Base-by-base conservation (phyloP, 2,329 filamentous ascomycete genomes). In the Microdochium nivale region DNA sequence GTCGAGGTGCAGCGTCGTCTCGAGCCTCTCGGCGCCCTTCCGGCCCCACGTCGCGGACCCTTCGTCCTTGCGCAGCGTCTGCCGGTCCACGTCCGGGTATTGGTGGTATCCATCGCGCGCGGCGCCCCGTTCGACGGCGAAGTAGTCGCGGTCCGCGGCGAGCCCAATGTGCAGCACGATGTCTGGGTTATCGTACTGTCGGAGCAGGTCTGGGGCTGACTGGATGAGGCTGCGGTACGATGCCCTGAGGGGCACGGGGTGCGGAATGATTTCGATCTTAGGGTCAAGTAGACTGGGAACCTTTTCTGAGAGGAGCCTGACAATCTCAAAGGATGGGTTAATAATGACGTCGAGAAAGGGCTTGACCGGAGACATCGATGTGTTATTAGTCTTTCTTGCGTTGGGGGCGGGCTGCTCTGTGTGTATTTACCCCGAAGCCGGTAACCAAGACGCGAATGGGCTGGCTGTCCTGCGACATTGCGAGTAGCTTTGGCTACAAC, bases 131-230 rank as follows among this genome's bases (percentile, higher is more conserved):
- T 52, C 51, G 7, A 50, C 37, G 14, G 47, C 27, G 40, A 50
- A 50, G 40, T 52, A 52, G 23, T 24, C 32, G 47, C 48, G 23
- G 37, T 48, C 51, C 47, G 33, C 11, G 2, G 51, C 48, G 13
- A 52, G 48, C 24, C 51, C 51, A 23, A 52, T 49, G 11, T 52
- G 37, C 25, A 52, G 35, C 14, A 52, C 27, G 2, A 52, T 37
- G 27, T 52, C 40, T 4, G 51, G 51, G n/a, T 50, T 24, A 5
- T 19, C 13, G n/a, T 52, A 37, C 2, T 52, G 33, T 24, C 8
- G 21, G 13, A 52, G 49, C 21, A 52, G 23, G 9, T 35, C 21
- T 2, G 51, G 51, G 14, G 48, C 40, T 3, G 44, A 21, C 10
- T 52, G 47, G 9, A 37, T 25, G 14, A 52, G 30, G 25, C 25